Evolutionary conservation across 495 filamentous ascomycete species (phyloP).

Genomic region (Penicillium silybi): DNA sequence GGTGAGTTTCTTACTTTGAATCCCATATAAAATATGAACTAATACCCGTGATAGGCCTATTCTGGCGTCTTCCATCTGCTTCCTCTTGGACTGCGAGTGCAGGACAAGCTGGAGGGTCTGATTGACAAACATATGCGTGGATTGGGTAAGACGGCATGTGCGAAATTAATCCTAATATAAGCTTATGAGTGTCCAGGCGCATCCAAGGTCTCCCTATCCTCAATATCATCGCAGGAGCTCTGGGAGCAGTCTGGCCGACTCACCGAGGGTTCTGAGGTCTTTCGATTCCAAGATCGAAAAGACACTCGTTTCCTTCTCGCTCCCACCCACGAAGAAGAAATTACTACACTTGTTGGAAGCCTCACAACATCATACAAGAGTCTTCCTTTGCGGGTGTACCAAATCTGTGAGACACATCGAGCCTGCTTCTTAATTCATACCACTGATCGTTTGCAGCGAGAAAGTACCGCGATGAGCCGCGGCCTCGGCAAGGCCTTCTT

Average conservation of each 20-base stretch:
- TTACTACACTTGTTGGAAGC: constrained; percentile 72
- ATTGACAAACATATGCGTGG: constrained; percentile 86
- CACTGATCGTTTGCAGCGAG: constrained; percentile 51
- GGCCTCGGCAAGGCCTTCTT: constrained; percentile 83
- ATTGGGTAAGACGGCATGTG: constrained; percentile 48
- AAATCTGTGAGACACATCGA: constrained; percentile 62
- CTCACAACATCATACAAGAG: constrained; percentile 81
- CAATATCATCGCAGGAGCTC: constrained; percentile 77
- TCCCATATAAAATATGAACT: no score
- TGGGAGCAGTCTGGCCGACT: constrained; percentile 72
- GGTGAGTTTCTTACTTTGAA: no score
- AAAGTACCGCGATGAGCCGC: constrained; percentile 90
- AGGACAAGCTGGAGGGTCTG: constrained; percentile 79
- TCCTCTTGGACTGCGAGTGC: constrained; percentile 82
- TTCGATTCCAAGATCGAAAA: constrained; percentile 76
- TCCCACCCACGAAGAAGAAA: constrained; percentile 96
- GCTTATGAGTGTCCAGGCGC: constrained; percentile 55
- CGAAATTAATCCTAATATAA: not conserved
- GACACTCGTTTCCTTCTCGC: constrained; percentile 72
- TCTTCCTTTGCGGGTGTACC: constrained; percentile 83
- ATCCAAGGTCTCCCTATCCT: constrained; percentile 82
- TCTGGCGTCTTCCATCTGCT: constrained; percentile 91
- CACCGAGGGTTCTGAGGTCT: constrained; percentile 62
- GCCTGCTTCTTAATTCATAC: not conserved
- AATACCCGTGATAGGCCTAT: no score